phyloP scores from a whole-genome alignment of 768 basidiomycete genomes.

The Lactarius deliciosus region DNA sequence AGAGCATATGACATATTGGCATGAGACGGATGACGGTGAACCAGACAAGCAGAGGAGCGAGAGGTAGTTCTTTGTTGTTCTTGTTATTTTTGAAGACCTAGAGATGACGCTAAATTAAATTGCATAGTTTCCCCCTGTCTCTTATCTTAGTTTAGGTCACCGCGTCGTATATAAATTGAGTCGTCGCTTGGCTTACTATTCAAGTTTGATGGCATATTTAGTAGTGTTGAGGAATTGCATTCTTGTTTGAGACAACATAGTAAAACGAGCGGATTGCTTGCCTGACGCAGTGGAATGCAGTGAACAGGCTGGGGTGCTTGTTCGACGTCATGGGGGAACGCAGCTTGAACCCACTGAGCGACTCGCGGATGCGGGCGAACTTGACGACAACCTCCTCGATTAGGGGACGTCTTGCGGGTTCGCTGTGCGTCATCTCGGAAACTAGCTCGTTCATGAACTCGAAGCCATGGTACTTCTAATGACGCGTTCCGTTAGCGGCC shows the following conservation, averaged over 20 bases:
- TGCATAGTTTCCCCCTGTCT: neutral
- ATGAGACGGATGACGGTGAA: too few species aligned
- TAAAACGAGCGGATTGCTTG: constrained; percentile 12
- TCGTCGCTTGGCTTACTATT: neutral
- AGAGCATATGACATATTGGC: neutral
- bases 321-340: constrained; percentile 27
- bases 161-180: neutral
- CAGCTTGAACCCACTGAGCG: constrained; percentile 36
- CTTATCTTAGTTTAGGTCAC: neutral
- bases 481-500: neutral
- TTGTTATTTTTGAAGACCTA: too few species aligned
- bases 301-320: constrained; percentile 9
- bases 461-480: constrained; percentile 22
- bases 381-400: constrained; percentile 40
- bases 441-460: constrained; percentile 26
- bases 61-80: neutral
- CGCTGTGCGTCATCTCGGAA: constrained; percentile 39
- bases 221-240: constrained; percentile 6
- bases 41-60: neutral
- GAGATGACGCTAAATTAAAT: neutral
- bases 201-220: neutral
- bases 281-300: neutral
- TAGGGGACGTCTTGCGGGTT: constrained; percentile 39
- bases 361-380: constrained; percentile 34
- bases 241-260: constrained; percentile 2